Evolutionary conservation across 2,329 filamentous ascomycete species (phyloP).

Genomic region (Sporothrix pseudoabietina): DNA sequence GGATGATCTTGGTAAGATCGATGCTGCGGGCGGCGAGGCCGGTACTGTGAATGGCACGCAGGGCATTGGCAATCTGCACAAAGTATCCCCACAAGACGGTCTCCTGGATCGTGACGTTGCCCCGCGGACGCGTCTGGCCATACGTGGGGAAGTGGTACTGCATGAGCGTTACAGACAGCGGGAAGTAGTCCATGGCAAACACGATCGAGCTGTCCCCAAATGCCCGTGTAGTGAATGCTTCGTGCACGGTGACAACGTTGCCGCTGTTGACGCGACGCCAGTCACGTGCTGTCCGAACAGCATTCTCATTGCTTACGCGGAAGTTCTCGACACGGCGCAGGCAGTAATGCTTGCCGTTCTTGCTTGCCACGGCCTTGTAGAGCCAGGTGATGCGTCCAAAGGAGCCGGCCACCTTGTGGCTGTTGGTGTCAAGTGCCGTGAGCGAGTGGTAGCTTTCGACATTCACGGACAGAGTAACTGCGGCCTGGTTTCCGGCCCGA

Average conservation of each 20-base stretch:
- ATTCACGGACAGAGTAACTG: conserved; percentile 66
- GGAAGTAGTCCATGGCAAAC: conserved; percentile 91
- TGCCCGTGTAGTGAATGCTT: conserved; percentile 88
- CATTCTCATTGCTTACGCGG: conserved; percentile 83
- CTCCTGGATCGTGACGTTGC: conserved; percentile 62
- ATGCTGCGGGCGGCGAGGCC: conserved; percentile 85
- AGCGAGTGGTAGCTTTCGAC: conserved; percentile 84
- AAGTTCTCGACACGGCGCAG: conserved; percentile 87
- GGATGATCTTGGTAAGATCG: conserved; percentile 81
- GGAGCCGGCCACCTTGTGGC: conserved; percentile 47
- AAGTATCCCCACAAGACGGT: conserved; percentile 87
- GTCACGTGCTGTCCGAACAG: conserved; percentile 80
- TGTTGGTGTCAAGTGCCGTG: conserved; percentile 80
- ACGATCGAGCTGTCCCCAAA: conserved; percentile 96
- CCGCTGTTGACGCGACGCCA: conserved; percentile 86
- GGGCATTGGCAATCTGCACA: conserved; percentile 83
- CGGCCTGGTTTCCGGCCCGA: conserved; percentile 80
- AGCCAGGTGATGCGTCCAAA: conserved; percentile 93
- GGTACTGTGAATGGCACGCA: conserved; percentile 80
- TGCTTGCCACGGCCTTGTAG: conserved; percentile 88
- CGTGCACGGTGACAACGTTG: conserved; percentile 81
- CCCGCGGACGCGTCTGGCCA: conserved; percentile 43
- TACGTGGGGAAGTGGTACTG: conserved; percentile 72
- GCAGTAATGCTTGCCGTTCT: conserved; percentile 86
- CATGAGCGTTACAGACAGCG: conserved; percentile 82